Percentiles rank a stretch among this genome's conserved stretches.
These are phyloP conservation scores for Chlamydomonas sp. DNA, from an alignment of 139 green algal species.

Conservation along the genomic window DNA sequence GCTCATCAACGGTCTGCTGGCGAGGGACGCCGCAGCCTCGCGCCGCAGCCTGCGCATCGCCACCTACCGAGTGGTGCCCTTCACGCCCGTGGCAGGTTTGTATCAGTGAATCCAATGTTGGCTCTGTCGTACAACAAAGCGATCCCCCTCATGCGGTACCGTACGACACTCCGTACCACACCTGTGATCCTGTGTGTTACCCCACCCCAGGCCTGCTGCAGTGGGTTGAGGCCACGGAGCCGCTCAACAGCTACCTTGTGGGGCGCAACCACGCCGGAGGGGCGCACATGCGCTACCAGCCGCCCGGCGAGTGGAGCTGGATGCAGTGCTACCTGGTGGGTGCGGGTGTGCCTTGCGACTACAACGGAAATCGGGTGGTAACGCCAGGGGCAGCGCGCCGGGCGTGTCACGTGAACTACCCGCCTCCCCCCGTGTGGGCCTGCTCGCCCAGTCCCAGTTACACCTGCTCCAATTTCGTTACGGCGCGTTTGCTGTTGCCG, in stretches of 20 bases:
- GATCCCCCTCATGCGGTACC: no score
- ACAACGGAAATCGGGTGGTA: no score
- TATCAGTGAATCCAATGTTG: no score
- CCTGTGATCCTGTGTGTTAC: not conserved
- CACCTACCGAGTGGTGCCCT: slow-evolving; percentile 94
- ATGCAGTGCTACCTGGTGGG: slow-evolving; percentile 45
- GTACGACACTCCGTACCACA: not conserved
- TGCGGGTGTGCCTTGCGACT: not conserved
- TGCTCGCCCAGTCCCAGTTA: no score
- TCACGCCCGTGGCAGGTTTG: slow-evolving; percentile 84
- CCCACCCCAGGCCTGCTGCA: slow-evolving; percentile 82
- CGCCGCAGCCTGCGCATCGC: slow-evolving; percentile 75
- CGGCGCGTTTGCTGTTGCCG: no score
- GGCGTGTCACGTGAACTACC: no score
- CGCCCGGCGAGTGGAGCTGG: slow-evolving; percentile 40
- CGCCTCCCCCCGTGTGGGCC: no score
- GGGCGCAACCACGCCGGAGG: slow-evolving; percentile 26
- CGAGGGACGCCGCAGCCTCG: slow-evolving; percentile 49
- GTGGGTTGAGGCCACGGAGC: slow-evolving; percentile 93
- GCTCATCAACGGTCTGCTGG: slow-evolving; percentile 87
- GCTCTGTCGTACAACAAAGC: no score
- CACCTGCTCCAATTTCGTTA: no score
- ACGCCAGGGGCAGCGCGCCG: no score
- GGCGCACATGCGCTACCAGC: slow-evolving; percentile 40
- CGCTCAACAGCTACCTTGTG: slow-evolving; percentile 54